These are phyloP conservation scores for Penicillium taxi DNA, from an alignment of 495 filamentous ascomycete species.

Conservation along the genomic window DNA sequence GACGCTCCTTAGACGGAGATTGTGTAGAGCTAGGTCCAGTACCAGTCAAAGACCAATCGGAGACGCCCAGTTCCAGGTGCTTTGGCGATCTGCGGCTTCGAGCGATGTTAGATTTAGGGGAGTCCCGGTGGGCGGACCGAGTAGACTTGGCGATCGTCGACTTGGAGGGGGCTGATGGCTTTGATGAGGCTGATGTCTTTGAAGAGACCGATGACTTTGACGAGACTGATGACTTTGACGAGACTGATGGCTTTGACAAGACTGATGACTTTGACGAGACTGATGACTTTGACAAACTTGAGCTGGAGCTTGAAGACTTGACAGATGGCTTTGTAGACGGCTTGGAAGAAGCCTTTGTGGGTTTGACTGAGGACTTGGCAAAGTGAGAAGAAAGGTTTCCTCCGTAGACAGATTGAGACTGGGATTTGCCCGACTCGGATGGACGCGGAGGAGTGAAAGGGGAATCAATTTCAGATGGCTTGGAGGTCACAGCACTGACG, in stretches of 20 bases:
- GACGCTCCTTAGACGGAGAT: slow-evolving; percentile 60
- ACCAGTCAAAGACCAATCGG: slow-evolving; percentile 84
- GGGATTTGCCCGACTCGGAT: slow-evolving; percentile 42
- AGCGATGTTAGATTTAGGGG: slow-evolving; percentile 93
- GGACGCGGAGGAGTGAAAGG: slow-evolving; percentile 75
- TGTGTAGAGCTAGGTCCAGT: slow-evolving; percentile 60
- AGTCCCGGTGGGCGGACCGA: slow-evolving; percentile 49
- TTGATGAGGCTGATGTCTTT: too few species aligned
- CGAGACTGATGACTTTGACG: too few species aligned
- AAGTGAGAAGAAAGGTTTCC: slow-evolving; percentile 69
- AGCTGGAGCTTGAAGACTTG: slow-evolving; percentile 19
- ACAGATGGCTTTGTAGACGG: slow-evolving; percentile 14
- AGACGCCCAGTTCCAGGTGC: slow-evolving; percentile 85
- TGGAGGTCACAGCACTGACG: slow-evolving; percentile 48
- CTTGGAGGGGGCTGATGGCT: too few species aligned
- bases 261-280: too few species aligned
- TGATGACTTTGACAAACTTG: too few species aligned
- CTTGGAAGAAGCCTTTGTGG: slow-evolving; percentile 13
- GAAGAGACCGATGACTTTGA: too few species aligned
- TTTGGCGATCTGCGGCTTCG: slow-evolving; percentile 55
- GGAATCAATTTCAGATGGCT: slow-evolving; percentile 6
- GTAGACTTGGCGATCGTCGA: slow-evolving; percentile 4
- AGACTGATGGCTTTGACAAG: too few species aligned
- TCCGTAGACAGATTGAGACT: slow-evolving; percentile 63
- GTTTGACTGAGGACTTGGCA: slow-evolving; percentile 46